Percentiles rank a stretch among this genome's conserved stretches.
Conservation (phyloP, 345 rosid genomes). For the Citrus cavaleriei region DNA sequence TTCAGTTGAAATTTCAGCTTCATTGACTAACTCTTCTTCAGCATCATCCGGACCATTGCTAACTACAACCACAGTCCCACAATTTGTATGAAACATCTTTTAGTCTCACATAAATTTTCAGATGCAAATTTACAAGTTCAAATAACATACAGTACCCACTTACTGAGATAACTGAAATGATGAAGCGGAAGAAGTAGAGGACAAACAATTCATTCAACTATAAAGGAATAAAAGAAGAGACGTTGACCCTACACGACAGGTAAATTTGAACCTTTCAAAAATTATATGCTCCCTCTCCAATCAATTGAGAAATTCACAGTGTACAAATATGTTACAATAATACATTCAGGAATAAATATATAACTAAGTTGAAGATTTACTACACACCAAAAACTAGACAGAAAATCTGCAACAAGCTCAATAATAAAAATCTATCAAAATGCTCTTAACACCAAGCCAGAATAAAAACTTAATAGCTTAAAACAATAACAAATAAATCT, state of each 20-base stretch:
- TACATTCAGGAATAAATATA: background rate
- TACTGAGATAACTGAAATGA: background rate
- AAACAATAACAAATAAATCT: background rate
- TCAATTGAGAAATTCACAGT: background rate
- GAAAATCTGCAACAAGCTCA: background rate
- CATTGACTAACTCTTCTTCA: slow-evolving; percentile 48
- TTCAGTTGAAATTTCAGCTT: slow-evolving; percentile 41
- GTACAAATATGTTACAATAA: background rate
- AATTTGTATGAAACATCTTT: slow-evolving; percentile 3
- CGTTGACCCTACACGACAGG: background rate
- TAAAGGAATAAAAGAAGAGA: background rate
- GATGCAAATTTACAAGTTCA: background rate
- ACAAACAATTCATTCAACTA: background rate
- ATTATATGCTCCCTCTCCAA: background rate
- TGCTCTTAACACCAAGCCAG: background rate
- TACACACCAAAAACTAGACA: background rate
- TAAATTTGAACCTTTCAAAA: background rate
- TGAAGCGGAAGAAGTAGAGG: background rate
- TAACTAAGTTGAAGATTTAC: too few relatives aligned
- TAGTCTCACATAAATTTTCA: background rate
- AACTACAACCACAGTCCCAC: slow-evolving; percentile 22
- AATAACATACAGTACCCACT: background rate
- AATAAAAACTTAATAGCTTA: background rate
- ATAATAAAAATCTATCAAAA: background rate
- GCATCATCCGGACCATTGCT: slow-evolving; percentile 27